Evolutionary conservation across 106 monocot genomes (phyloP).

Genomic region (Amphibolis antarctica): DNA sequence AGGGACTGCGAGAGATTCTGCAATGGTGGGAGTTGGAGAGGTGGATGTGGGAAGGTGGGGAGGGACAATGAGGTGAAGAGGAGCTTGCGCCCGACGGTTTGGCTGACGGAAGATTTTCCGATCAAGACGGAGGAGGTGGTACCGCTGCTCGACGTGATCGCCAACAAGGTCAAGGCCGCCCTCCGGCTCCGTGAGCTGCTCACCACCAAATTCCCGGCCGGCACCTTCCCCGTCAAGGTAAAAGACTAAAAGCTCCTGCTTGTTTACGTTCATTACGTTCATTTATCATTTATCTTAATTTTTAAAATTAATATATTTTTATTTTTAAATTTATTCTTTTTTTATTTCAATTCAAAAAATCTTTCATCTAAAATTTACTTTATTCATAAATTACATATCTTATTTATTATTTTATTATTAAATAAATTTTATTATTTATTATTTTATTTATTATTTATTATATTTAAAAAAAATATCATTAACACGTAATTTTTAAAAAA

Average conservation of each 20-base stretch:
- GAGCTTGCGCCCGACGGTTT: slow-evolving; percentile 60
- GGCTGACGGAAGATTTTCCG: slow-evolving; percentile 91
- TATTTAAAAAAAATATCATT: too few species aligned
- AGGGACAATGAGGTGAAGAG: slow-evolving; percentile 94
- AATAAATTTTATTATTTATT: too few species aligned
- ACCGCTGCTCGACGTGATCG: slow-evolving; percentile 66
- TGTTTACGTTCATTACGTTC: too few species aligned
- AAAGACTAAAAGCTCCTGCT: not conserved
- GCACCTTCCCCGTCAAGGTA: slow-evolving; percentile 91
- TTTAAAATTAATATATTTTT: too few species aligned
- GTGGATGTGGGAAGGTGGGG: slow-evolving; percentile 15
- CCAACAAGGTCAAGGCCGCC: slow-evolving; percentile 71
- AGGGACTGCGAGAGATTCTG: slow-evolving; percentile 1
- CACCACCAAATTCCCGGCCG: slow-evolving; percentile 78
- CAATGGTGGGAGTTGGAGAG: slow-evolving; percentile 8
- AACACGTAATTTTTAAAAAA: too few species aligned
- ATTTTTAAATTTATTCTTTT: too few species aligned
- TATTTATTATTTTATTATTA: too few species aligned
- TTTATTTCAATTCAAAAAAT: not conserved
- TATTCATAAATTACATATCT: not conserved
- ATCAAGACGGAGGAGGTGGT: slow-evolving; percentile 64
- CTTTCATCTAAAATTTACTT: not conserved
- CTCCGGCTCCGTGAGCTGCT: slow-evolving; percentile 70
- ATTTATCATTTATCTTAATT: too few species aligned
- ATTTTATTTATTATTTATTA: too few species aligned